phyloP scores from a whole-genome alignment of 768 basidiomycete species.

The Leccinellum albellum region DNA sequence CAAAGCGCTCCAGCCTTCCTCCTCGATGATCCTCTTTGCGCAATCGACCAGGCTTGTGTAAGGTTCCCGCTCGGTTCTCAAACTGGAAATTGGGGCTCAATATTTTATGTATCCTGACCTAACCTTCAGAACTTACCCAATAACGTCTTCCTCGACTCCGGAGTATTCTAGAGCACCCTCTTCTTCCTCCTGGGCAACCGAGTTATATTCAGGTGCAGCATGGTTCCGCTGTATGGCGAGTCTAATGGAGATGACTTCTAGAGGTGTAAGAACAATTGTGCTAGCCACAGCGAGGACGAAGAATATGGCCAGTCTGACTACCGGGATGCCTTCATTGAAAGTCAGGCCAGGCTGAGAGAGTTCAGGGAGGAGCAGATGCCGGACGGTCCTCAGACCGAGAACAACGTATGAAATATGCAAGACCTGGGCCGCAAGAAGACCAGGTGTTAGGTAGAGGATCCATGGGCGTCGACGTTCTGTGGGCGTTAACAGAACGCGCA shows the following conservation, averaged over 20 bases:
- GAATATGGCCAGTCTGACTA: conserved; percentile 52
- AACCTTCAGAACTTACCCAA: conserved; percentile 51
- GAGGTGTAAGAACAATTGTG: conserved; percentile 60
- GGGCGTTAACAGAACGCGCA: conserved; percentile 73
- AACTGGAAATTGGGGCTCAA: conserved; percentile 35
- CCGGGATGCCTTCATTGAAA: conserved; percentile 41
- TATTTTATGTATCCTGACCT: background rate
- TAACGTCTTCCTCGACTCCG: conserved; percentile 76
- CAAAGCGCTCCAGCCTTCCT: conserved; percentile 71
- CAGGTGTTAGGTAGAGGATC: conserved; percentile 79
- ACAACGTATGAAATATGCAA: conserved; percentile 44
- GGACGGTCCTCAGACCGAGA: conserved; percentile 39
- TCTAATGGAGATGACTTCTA: conserved; percentile 76
- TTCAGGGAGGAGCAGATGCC: conserved; percentile 58
- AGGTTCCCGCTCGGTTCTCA: conserved; percentile 76
- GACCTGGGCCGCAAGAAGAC: conserved; percentile 44
- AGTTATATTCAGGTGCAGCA: conserved; percentile 68
- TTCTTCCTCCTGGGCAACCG: conserved; percentile 69
- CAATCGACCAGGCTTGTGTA: conserved; percentile 75
- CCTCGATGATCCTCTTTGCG: conserved; percentile 68
- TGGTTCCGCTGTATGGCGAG: conserved; percentile 86
- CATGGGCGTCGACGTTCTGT: conserved; percentile 78
- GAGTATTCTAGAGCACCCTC: conserved; percentile 61
- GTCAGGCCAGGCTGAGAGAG: conserved; percentile 34
- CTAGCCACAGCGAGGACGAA: conserved; percentile 52